phyloP scores from a whole-genome alignment of 345 rosid species.

The Litchi chinensis region DNA sequence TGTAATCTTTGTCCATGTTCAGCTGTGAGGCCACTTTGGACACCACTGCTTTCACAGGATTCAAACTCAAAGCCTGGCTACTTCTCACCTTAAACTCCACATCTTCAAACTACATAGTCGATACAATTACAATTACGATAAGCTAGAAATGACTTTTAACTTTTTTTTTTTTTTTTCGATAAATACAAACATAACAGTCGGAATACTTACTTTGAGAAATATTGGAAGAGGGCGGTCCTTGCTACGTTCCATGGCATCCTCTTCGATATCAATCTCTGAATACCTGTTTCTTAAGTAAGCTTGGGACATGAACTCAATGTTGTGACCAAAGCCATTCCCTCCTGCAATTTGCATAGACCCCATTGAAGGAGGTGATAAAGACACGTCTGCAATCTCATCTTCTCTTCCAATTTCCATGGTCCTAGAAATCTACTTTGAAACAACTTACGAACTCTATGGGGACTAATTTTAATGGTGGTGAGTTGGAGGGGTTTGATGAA shows the following conservation, averaged over 20 bases:
- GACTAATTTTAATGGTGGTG: conserved; percentile 13
- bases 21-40: conserved; percentile 65
- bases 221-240: conserved; percentile 83
- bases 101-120: conserved; percentile 74
- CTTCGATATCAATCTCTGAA: conserved; percentile 69
- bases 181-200: neutral
- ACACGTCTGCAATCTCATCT: conserved; percentile 55
- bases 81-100: conserved; percentile 74
- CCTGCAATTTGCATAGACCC: conserved; percentile 82
- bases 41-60: conserved; percentile 66
- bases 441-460: neutral
- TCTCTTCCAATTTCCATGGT: conserved; percentile 57
- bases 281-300: conserved; percentile 67
- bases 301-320: conserved; percentile 78
- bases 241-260: conserved; percentile 34
- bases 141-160: too few relatives aligned
- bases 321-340: conserved; percentile 73
- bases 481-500: conserved; percentile 4
- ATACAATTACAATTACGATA: neutral
- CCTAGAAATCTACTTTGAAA: conserved; percentile 1
- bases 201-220: conserved; percentile 64
- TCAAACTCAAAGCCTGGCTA: conserved; percentile 38
- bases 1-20: conserved; percentile 62
- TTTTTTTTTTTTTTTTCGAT: neutral
- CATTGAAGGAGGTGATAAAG: conserved; percentile 55